phyloP scores from a whole-genome alignment of 768 basidiomycete genomes.

The Russula ochroleuca region DNA sequence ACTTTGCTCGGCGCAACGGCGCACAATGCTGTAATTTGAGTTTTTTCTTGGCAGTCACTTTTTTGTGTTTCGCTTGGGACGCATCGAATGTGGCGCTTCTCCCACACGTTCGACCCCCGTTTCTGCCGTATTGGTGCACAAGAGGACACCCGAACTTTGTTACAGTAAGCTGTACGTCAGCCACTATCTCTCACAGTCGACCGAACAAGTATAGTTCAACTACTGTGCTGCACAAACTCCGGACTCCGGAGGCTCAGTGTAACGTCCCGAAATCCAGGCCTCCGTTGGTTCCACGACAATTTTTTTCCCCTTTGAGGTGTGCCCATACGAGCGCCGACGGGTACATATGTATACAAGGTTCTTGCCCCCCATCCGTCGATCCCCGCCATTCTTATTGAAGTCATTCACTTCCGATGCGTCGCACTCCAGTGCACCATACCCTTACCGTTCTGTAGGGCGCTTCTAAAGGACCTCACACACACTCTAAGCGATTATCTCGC shows the following conservation, averaged over 20 bases:
- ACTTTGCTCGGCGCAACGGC: neutral
- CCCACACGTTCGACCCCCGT: slow-evolving; percentile 1
- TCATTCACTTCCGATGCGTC: neutral
- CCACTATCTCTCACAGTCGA: neutral
- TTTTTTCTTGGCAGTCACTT: neutral
- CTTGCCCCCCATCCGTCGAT: neutral
- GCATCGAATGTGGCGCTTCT: slow-evolving; percentile 8
- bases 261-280: neutral
- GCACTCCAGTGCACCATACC: neutral
- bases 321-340: neutral
- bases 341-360: neutral
- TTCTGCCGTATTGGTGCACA: slow-evolving; percentile 1
- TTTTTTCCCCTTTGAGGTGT: neutral
- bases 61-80: slow-evolving; percentile 9
- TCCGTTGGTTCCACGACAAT: neutral
- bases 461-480: neutral
- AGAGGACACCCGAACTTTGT: neutral
- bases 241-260: no score
- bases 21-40: neutral
- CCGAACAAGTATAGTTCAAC: neutral
- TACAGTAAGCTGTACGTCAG: neutral
- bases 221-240: neutral
- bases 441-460: neutral
- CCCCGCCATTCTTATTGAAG: neutral
- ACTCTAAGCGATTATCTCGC: neutral